Conservation (phyloP, 2,329 filamentous ascomycete genomes). For the Pseudogymnoascus sp. region DNA sequence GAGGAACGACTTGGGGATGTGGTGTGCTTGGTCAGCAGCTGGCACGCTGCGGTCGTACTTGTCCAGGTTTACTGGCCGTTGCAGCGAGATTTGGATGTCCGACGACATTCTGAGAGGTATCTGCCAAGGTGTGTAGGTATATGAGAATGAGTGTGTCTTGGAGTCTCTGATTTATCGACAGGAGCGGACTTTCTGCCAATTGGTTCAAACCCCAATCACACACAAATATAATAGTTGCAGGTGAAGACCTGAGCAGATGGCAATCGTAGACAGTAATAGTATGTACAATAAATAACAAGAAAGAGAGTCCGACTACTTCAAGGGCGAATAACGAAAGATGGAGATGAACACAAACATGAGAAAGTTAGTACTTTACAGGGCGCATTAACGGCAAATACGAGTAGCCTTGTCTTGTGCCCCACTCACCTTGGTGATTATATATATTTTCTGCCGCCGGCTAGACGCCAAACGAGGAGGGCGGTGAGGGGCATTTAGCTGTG, state of each 20-base stretch:
- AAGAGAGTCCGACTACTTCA: neutral
- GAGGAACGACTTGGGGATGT: slow-evolving; percentile 47
- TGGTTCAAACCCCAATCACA: neutral
- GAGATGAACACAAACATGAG: neutral
- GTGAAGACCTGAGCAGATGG: neutral
- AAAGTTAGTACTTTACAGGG: neutral
- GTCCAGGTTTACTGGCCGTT: slow-evolving; percentile 39
- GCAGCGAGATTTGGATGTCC: slow-evolving; percentile 14
- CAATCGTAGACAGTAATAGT: neutral
- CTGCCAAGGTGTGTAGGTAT: neutral
- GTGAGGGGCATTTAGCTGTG: neutral
- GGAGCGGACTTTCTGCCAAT: neutral
- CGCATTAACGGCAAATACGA: neutral
- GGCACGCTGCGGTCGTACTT: slow-evolving; percentile 36
- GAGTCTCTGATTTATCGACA: neutral
- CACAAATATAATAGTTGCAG: neutral
- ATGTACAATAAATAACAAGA: neutral
- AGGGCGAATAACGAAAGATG: neutral
- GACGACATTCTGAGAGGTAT: neutral
- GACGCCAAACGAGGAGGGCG: neutral
- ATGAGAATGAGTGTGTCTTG: neutral
- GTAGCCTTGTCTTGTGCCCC: slow-evolving; percentile 2
- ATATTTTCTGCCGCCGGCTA: neutral
- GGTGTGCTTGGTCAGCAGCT: slow-evolving; percentile 36
- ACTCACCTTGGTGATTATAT: neutral